Evolutionary conservation across 805 yeast species (phyloP).

Genomic region (Candida caryicola): DNA sequence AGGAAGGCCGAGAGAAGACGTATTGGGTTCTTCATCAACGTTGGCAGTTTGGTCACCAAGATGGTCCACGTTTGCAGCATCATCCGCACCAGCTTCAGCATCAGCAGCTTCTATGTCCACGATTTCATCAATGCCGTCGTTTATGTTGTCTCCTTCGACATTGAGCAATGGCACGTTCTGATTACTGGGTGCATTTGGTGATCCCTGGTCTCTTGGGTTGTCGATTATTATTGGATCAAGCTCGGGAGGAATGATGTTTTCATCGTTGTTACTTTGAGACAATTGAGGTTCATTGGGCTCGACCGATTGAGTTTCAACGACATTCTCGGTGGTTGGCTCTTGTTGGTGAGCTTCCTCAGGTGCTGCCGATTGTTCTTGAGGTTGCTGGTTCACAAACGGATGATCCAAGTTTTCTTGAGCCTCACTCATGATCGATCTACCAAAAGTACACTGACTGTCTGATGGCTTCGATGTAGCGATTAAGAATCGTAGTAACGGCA

Average conservation of each 20-base stretch:
- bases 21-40: slow-evolving; percentile 11
- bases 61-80: no score
- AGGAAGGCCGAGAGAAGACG: slow-evolving; percentile 6
- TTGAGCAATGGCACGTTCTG: not conserved
- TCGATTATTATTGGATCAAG: not conserved
- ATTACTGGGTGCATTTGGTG: not conserved
- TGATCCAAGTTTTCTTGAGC: no score
- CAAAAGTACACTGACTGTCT: no score
- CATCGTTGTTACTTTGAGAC: not conserved
- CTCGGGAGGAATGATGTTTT: no score
- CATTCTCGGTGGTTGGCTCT: not conserved
- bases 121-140: not conserved
- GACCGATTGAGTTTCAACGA: not conserved
- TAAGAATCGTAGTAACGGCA: no score
- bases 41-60: not conserved
- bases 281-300: not conserved
- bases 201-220: not conserved
- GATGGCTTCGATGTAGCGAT: no score
- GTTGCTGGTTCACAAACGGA: not conserved
- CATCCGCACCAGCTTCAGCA: not conserved
- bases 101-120: slow-evolving; percentile 1
- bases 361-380: no score
- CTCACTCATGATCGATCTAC: no score
- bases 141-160: not conserved
- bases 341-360: no score